phyloP scores from a whole-genome alignment of 2,329 filamentous ascomycete genomes.

The Paraconiothyrium brasiliense region DNA sequence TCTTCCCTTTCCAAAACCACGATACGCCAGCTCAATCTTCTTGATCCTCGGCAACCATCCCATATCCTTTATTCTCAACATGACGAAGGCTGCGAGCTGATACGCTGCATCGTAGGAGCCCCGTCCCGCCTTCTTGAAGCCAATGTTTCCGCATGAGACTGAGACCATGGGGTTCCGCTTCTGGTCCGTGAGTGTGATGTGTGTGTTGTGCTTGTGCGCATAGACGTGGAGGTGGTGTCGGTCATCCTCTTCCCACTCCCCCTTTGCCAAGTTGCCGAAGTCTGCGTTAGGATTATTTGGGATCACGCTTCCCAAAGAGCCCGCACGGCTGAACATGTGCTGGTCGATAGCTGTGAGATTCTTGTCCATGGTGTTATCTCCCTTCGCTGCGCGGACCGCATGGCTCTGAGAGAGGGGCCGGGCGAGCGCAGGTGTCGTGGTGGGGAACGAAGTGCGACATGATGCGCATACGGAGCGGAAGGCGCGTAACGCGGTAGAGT shows the following conservation, averaged over 20 bases:
- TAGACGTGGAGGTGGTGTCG: conserved; percentile 90
- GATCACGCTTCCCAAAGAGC: conserved; percentile 31
- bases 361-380: conserved; percentile 8
- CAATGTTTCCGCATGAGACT: conserved; percentile 84
- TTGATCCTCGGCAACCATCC: conserved; percentile 80
- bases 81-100: conserved; percentile 83
- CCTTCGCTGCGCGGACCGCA: conserved; percentile 23
- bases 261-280: conserved; percentile 28
- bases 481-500: conserved; percentile 35
- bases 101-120: conserved; percentile 91
- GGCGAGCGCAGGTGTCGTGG: conserved; percentile 23
- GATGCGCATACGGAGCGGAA: conserved; percentile 49
- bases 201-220: conserved; percentile 91
- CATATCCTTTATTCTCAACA: conserved; percentile 84
- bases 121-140: conserved; percentile 84
- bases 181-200: conserved; percentile 88
- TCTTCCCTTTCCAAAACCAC: conserved; percentile 86
- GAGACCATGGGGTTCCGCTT: conserved; percentile 81
- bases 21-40: conserved; percentile 79
- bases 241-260: conserved; percentile 55
- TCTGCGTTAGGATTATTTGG: conserved; percentile 18
- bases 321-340: conserved; percentile 21
- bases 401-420: conserved; percentile 48
- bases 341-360: conserved; percentile 21
- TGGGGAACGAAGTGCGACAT: conserved; percentile 45